Evolutionary conservation across 805 yeast genomes (phyloP), one percentile per base, ranked within the genome.

Genomic region (Candida jianshihensis): DNA sequence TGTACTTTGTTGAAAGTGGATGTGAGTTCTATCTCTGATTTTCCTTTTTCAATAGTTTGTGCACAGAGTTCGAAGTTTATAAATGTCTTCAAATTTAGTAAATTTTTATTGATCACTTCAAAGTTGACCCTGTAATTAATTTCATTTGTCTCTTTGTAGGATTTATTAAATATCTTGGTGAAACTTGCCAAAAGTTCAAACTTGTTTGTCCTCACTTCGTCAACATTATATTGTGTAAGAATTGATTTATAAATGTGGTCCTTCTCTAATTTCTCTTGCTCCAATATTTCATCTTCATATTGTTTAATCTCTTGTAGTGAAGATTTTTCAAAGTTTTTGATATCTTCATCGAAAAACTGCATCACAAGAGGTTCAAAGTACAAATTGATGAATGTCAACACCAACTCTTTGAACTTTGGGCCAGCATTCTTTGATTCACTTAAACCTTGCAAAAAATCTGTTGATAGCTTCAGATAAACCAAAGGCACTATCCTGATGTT

Each of bases 51-150:
- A 36, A 89, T 63, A 8, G 85, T 68, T 34, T 74, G 71, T 41
- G 85, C 72, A 1, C 90, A 81, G 32, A 90, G 64, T 52, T 89
- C 95, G 33, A 90, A 73, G 48, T 88, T 83, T 41, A 90, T 79
- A 21, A 85, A 74, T 5, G 80, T 70, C 49, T 81, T 83, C 49
- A 92, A 74, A 14, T 83, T 79, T 44, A 78, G 80, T 42, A 92
- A 70, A 44, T 85, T 85, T 26, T 75, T 79, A 19, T 78, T 76
- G 50, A 90, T 67, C 21, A 89, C 77, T 42, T 84, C 86, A 19
- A 88, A 72, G 46, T 81, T 79, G 1, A 94, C 95, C 34, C 87
- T 89, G 42, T 85, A 68, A 47, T 82, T 88, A 2, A 60, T 36
- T 42, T 58, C 56, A 37, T 67, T 63, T 11, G 49, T 50, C 26